Percentiles rank a stretch among this genome's conserved stretches.
Conservation (phyloP, 2,329 filamentous ascomycete species). For the Apiospora saccharicola region DNA sequence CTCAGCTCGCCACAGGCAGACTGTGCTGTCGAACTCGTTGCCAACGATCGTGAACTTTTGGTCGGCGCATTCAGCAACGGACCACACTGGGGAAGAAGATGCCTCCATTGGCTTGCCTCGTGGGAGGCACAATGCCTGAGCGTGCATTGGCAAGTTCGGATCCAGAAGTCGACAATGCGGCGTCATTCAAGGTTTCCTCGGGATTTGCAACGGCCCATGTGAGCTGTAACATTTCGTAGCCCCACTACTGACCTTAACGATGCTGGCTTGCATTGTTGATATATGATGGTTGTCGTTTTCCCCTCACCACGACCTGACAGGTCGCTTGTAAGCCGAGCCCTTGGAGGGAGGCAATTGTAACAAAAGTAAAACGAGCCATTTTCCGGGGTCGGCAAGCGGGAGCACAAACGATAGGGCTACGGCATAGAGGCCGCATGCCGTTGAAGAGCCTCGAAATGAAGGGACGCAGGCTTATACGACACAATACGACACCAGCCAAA, state of each 20-base stretch:
- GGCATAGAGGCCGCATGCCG: background rate
- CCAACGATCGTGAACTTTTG: background rate
- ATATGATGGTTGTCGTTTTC: background rate
- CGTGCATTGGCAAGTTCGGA: background rate
- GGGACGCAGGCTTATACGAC: background rate
- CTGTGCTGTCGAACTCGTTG: background rate
- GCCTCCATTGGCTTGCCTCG: background rate
- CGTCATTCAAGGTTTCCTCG: background rate
- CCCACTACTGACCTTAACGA: background rate
- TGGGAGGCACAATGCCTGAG: background rate
- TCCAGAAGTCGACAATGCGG: background rate
- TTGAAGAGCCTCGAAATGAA: background rate
- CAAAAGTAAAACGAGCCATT: slow-evolving; percentile 10
- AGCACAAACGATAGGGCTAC: background rate
- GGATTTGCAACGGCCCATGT: slow-evolving; percentile 7
- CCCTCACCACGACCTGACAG: background rate
- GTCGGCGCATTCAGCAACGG: background rate
- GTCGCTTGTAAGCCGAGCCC: slow-evolving; percentile 7
- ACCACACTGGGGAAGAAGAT: background rate
- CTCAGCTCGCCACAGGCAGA: background rate
- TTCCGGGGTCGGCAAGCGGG: background rate
- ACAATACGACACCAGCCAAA: background rate
- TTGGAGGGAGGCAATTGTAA: background rate
- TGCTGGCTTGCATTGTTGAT: background rate
- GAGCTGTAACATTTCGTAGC: background rate